These are phyloP conservation scores for Peribolospora kevripleyi DNA, from an alignment of 768 basidiomycete species.

Conservation along the genomic window DNA sequence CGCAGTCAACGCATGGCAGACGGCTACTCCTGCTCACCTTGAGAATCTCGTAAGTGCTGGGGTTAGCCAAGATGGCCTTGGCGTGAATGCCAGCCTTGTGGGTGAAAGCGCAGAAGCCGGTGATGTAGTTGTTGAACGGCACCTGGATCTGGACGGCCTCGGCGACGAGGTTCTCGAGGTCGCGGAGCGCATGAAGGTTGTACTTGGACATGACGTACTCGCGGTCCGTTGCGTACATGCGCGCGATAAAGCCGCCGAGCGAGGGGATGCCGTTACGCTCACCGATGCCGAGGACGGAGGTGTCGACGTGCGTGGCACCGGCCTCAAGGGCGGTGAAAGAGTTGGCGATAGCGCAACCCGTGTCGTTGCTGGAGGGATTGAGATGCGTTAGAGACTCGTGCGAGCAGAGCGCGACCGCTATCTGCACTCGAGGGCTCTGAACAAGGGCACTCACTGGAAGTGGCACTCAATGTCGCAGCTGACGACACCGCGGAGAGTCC, in stretches of 20 bases:
- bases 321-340: constrained; percentile 96
- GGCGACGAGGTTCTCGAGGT: constrained; percentile 95
- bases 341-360: constrained; percentile 57
- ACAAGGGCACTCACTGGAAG: constrained; percentile 55
- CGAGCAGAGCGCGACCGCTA: too few relatives aligned
- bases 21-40: neutral
- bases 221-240: constrained; percentile 44
- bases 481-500: constrained; percentile 87
- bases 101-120: constrained; percentile 97
- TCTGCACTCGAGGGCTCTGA: neutral
- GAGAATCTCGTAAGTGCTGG: constrained; percentile 94
- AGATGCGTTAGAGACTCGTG: too few relatives aligned
- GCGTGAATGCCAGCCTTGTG: constrained; percentile 99
- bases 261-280: constrained; percentile 98
- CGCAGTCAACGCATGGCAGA: neutral
- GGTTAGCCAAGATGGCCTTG: constrained; percentile 98
- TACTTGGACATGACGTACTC: constrained; percentile 99
- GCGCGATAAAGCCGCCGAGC: constrained; percentile 85
- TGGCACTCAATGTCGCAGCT: constrained; percentile 94
- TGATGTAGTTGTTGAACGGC: constrained; percentile 74
- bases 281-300: constrained; percentile 90
- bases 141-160: constrained; percentile 96
- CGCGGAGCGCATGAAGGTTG: constrained; percentile 86
- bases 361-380: neutral
- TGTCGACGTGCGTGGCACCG: constrained; percentile 96